These are phyloP conservation scores for Chlamydomonas sphaeroides DNA, from an alignment of 139 green algal species.

Conservation along the genomic window DNA sequence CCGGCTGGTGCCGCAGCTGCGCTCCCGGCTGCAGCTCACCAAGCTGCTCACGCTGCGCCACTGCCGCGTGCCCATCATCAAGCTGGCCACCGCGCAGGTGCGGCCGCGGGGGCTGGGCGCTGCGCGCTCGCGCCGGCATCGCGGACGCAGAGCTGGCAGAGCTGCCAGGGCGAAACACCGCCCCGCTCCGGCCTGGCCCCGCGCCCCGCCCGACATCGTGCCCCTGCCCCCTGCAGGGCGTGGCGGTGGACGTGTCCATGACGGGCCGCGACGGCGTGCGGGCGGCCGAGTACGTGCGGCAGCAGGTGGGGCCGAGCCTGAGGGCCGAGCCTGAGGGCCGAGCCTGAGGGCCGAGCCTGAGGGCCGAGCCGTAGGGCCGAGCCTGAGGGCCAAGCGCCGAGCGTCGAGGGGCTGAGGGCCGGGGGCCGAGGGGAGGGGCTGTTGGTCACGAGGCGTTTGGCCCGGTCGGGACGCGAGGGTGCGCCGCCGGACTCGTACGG, in stretches of 20 bases:
- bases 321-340: no score
- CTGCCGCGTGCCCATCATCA: conserved; percentile 16
- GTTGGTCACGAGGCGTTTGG: no score
- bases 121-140: no score
- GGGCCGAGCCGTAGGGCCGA: no score
- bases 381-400: background rate
- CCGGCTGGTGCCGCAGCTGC: conserved; percentile 8
- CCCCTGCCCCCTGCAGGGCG: background rate
- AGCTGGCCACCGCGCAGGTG: background rate
- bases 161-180: no score
- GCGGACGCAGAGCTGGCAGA: no score
- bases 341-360: no score
- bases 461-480: no score
- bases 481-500: no score
- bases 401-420: no score
- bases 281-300: conserved; percentile 40
- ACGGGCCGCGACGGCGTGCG: conserved; percentile 41
- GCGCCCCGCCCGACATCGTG: no score
- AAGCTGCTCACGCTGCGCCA: conserved; percentile 1
- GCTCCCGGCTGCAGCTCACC: background rate
- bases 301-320: conserved; percentile 42
- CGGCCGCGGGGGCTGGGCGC: no score
- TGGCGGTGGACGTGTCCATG: conserved; percentile 56
- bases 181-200: background rate
- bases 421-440: background rate